A percentile compares a stretch with the other conserved stretches of the same genome.
phyloP scores from a whole-genome alignment of 805 yeast species.

The Ogataea pignaliae region DNA sequence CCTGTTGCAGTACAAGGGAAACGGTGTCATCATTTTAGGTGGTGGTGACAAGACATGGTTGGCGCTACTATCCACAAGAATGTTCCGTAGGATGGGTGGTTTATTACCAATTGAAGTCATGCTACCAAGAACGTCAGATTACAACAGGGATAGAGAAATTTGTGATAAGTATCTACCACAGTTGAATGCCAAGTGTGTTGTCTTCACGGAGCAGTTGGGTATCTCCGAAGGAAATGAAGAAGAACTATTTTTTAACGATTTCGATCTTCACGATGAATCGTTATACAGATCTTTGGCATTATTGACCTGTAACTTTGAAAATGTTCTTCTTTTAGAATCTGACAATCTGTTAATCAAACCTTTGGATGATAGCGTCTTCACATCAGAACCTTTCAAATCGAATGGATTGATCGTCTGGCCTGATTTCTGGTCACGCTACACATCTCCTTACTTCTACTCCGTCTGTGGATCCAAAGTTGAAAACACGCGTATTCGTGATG shows the following conservation, averaged over 20 bases:
- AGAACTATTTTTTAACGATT: conserved; percentile 35
- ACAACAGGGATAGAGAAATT: conserved; percentile 39
- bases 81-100: conserved; percentile 44
- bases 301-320: conserved; percentile 41
- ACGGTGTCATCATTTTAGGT: conserved; percentile 67
- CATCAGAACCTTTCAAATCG: conserved; percentile 43
- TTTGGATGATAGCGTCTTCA: conserved; percentile 34
- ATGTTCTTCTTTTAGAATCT: conserved; percentile 41
- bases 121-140: conserved; percentile 37
- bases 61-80: conserved; percentile 49
- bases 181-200: conserved; percentile 56
- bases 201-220: conserved; percentile 48
- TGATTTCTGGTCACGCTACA: conserved; percentile 76
- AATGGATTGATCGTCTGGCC: conserved; percentile 71
- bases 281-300: conserved; percentile 36
- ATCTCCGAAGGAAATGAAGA: conserved; percentile 27
- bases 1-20: conserved; percentile 32
- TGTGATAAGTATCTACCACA: conserved; percentile 41
- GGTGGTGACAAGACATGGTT: conserved; percentile 63
- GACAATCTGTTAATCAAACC: conserved; percentile 40
- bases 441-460: conserved; percentile 64
- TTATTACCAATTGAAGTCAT: conserved; percentile 42
- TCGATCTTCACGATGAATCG: conserved; percentile 30
- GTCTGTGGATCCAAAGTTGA: conserved; percentile 47
- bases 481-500: conserved; percentile 32